Percentiles rank a stretch among this genome's conserved stretches.
These are phyloP conservation scores for Microbotryum lychnidis-dioicae DNA, from an alignment of 1,284 basidiomycete species.

Conservation along the genomic window DNA sequence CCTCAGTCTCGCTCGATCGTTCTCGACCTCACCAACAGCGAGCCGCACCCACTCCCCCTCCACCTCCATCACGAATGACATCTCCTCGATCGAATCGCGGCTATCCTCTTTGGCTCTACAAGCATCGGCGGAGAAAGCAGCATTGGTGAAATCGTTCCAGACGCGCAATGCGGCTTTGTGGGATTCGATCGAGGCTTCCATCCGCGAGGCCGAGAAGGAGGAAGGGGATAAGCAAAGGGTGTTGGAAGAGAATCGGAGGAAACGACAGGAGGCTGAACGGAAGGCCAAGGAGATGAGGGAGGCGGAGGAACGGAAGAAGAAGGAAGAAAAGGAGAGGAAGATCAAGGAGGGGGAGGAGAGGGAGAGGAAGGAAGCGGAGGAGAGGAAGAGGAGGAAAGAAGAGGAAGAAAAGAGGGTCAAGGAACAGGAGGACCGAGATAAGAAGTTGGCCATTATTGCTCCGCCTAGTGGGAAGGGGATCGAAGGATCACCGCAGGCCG, in stretches of 20 bases:
- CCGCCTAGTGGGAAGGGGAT: constrained; percentile 6
- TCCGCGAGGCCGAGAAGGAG: constrained; percentile 66
- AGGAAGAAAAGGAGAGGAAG: constrained; percentile 9
- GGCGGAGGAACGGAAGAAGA: constrained; percentile 2
- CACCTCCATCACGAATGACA: not conserved
- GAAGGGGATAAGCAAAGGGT: constrained; percentile 63
- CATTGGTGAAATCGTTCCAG: constrained; percentile 67
- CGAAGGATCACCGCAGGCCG: constrained; percentile 35
- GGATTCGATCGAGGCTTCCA: constrained; percentile 63
- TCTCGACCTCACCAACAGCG: constrained; percentile 6
- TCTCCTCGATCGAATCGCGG: constrained; percentile 17
- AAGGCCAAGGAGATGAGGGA: constrained; percentile 24
- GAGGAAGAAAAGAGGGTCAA: constrained; percentile 55
- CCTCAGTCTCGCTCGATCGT: constrained; percentile 21
- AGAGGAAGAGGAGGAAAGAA: constrained; percentile 34
- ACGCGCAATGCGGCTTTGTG: constrained; percentile 66
- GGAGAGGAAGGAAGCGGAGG: constrained; percentile 14
- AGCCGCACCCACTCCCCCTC: not conserved
- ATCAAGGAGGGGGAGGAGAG: constrained; percentile 6
- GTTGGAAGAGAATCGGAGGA: constrained; percentile 42
- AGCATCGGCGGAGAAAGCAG: constrained; percentile 48
- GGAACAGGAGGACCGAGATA: constrained; percentile 52
- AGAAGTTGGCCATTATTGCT: constrained; percentile 2
- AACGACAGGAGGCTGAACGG: constrained; percentile 50
- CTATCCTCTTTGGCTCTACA: constrained; percentile 20